Evolutionary conservation across 2,329 filamentous ascomycete species (phyloP).

Genomic region (Diaporthe velutina): DNA sequence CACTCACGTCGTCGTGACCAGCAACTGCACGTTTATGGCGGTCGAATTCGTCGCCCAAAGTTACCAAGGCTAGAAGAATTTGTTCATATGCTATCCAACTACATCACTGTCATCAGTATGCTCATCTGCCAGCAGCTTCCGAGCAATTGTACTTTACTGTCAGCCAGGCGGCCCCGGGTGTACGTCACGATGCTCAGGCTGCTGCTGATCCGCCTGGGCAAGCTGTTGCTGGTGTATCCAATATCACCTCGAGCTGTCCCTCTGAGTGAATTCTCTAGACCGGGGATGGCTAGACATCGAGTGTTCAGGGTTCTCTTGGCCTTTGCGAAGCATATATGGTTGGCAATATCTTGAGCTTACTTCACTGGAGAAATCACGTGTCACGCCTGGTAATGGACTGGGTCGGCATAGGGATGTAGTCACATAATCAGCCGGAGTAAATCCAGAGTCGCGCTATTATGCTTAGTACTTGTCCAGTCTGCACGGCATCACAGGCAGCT

Average conservation of each 20-base stretch:
- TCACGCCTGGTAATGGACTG: too few species aligned
- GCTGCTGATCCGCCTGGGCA: too few species aligned
- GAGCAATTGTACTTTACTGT: slow-evolving; percentile 52
- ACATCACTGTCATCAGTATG: slow-evolving; percentile 51
- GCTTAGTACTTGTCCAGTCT: background rate
- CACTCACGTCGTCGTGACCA: slow-evolving; percentile 53
- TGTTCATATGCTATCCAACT: slow-evolving; percentile 62
- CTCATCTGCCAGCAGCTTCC: slow-evolving; percentile 54
- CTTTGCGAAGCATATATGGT: too few species aligned
- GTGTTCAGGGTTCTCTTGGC: background rate
- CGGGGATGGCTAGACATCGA: background rate
- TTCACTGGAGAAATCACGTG: too few species aligned
- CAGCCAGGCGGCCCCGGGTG: slow-evolving; percentile 46
- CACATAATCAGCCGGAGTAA: too few species aligned
- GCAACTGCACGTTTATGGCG: slow-evolving; percentile 60
- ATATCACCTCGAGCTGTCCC: slow-evolving; percentile 51
- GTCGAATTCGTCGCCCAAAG: slow-evolving; percentile 62
- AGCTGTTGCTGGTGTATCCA: slow-evolving; percentile 55
- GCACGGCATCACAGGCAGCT: background rate
- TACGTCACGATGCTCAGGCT: slow-evolving; percentile 51
- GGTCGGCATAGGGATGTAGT: too few species aligned
- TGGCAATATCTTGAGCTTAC: too few species aligned
- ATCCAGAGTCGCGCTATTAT: too few species aligned
- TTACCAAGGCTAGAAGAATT: slow-evolving; percentile 68
- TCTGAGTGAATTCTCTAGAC: slow-evolving; percentile 18